These are phyloP conservation scores for Kwoniella botswanensis DNA, from an alignment of 768 basidiomycete genomes.

Conservation along the genomic window DNA sequence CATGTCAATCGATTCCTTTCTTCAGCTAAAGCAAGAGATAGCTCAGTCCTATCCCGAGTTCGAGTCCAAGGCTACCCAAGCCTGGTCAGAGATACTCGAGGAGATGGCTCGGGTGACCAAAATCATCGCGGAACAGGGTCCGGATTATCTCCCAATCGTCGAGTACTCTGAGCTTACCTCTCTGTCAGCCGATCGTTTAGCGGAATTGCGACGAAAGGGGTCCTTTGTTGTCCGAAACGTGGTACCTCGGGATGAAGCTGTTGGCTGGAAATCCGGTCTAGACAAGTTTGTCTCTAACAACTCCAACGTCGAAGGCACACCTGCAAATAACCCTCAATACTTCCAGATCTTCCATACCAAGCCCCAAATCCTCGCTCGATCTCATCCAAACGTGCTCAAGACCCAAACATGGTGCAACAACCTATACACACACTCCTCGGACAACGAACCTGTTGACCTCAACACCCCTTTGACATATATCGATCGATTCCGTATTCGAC, in stretches of 20 bases:
- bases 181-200: slow-evolving; percentile 62
- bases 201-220: slow-evolving; percentile 65
- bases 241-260: slow-evolving; percentile 66
- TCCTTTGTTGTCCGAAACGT: slow-evolving; percentile 69
- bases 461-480: slow-evolving; percentile 23
- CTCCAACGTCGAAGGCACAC: slow-evolving; percentile 65
- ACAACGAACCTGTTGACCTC: slow-evolving; percentile 58
- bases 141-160: slow-evolving; percentile 70
- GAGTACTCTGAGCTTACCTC: slow-evolving; percentile 65
- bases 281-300: slow-evolving; percentile 67
- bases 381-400: slow-evolving; percentile 58
- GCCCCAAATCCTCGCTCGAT: slow-evolving; percentile 59
- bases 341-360: slow-evolving; percentile 71
- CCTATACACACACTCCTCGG: slow-evolving; percentile 61
- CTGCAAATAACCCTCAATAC: slow-evolving; percentile 68
- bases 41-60: slow-evolving; percentile 25
- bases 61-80: slow-evolving; percentile 59
- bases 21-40: slow-evolving; percentile 36
- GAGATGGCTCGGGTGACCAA: slow-evolving; percentile 63
- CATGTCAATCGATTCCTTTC: neutral
- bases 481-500: slow-evolving; percentile 60
- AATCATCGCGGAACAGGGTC: slow-evolving; percentile 62
- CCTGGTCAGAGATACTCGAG: slow-evolving; percentile 67
- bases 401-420: slow-evolving; percentile 69
- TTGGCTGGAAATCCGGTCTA: slow-evolving; percentile 66